phyloP scores from a whole-genome alignment of 495 filamentous ascomycete species.

The Aspergillus mulundensis region DNA sequence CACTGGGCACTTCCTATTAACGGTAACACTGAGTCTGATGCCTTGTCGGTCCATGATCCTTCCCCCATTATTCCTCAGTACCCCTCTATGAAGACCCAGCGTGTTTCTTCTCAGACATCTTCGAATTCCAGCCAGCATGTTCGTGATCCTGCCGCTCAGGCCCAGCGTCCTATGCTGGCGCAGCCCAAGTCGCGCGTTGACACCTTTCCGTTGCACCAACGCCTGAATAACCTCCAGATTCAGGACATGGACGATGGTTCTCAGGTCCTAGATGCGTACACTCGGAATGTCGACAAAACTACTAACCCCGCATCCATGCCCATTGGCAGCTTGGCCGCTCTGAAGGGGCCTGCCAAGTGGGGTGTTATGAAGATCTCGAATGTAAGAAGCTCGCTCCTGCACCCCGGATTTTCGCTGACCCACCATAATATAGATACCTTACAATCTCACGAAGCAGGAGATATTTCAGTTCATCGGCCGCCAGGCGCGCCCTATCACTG shows the following conservation, averaged over 20 bases:
- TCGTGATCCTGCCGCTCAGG: not conserved
- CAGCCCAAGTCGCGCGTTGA: slow-evolving; percentile 3
- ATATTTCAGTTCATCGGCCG: slow-evolving; percentile 67
- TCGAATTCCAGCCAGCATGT: not conserved
- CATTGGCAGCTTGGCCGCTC: slow-evolving; percentile 20
- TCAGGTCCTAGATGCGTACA: not conserved
- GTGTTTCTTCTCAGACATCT: not conserved
- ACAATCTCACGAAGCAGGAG: slow-evolving; percentile 59
- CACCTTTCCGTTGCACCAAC: not conserved
- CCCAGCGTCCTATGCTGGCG: not conserved
- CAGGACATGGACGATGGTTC: not conserved
- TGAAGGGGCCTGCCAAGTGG: slow-evolving; percentile 19
- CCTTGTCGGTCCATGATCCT: too few species aligned
- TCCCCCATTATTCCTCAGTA: too few species aligned
- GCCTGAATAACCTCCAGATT: slow-evolving; percentile 2
- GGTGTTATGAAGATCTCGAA: slow-evolving; percentile 49
- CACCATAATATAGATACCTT: slow-evolving; percentile 56
- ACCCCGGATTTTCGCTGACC: slow-evolving; percentile 7
- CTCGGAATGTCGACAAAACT: slow-evolving; percentile 3
- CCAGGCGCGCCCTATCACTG: slow-evolving; percentile 52
- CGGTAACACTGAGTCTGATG: slow-evolving; percentile 1
- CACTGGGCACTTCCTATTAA: not conserved
- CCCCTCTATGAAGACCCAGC: not conserved
- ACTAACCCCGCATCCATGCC: slow-evolving; percentile 22
- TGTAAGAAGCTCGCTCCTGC: slow-evolving; percentile 27